A percentile compares a stretch with the other conserved stretches of the same genome.
Conservation (phyloP, 176 grass and related monocot species). For the Zizania latifolia region DNA sequence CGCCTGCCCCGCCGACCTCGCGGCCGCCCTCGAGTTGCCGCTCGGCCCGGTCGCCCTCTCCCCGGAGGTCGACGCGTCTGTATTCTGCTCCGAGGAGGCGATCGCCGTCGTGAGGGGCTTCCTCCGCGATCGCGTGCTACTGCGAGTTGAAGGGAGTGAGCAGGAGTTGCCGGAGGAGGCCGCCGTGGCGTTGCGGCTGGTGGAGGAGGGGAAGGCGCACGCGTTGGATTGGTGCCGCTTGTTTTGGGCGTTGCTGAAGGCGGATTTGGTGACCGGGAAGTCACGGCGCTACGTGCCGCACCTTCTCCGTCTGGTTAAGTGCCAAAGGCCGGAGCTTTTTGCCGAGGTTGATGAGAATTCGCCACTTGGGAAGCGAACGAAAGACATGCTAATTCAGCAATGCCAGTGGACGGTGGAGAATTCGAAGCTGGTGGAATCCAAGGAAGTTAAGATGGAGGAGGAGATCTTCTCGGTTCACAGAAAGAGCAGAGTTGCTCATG, state of each 20-base stretch:
- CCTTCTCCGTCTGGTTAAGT: conserved; percentile 18
- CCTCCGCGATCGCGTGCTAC: conserved; percentile 25
- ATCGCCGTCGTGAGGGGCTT: conserved; percentile 32
- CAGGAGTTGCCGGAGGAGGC: neutral
- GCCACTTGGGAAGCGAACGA: neutral
- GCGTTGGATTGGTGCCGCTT: conserved; percentile 26
- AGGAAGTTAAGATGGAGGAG: neutral
- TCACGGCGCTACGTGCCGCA: neutral
- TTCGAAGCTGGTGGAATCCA: neutral
- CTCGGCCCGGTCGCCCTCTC: neutral
- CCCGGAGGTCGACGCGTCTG: neutral
- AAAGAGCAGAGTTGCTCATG: neutral
- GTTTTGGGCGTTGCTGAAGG: conserved; percentile 26
- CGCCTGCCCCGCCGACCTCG: conserved; percentile 5
- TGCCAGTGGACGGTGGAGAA: neutral
- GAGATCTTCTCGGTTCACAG: neutral
- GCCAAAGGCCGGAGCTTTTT: conserved; percentile 26
- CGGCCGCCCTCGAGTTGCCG: conserved; percentile 18
- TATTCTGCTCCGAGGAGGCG: conserved; percentile 22
- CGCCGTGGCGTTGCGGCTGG: conserved; percentile 19
- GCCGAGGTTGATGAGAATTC: neutral
- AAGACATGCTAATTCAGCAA: neutral
- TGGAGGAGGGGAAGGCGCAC: conserved; percentile 26
- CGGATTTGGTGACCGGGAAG: neutral
- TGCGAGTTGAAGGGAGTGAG: neutral